phyloP scores from a whole-genome alignment of 2,329 filamentous ascomycete species.

The Pseudogymnoascus sp. region DNA sequence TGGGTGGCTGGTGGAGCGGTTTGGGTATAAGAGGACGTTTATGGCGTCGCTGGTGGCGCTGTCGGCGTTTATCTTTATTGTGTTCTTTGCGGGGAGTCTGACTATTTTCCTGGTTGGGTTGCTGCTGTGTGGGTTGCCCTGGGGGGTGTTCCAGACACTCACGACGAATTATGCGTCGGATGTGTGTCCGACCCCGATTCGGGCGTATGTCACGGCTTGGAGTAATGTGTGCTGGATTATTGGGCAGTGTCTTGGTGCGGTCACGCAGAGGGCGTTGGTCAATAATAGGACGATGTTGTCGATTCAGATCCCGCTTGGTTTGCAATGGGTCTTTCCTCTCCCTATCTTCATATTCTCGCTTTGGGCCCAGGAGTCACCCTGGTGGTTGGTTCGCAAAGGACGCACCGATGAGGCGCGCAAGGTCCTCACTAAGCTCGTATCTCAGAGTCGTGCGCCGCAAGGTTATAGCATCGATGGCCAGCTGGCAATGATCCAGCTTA shows the following conservation, averaged over 20 bases:
- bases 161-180: conserved; percentile 31
- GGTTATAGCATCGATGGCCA: conserved; percentile 44
- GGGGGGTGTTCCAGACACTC: conserved; percentile 40
- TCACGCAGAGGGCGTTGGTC: conserved; percentile 36
- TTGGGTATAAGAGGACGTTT: conserved; percentile 39
- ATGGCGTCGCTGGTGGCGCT: conserved; percentile 35
- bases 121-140: conserved; percentile 39
- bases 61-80: conserved; percentile 37
- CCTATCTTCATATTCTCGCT: conserved; percentile 35
- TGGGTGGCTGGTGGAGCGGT: conserved; percentile 38
- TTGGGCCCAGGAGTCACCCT: conserved; percentile 38
- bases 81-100: conserved; percentile 39
- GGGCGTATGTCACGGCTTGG: conserved; percentile 43
- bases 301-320: conserved; percentile 37
- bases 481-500: conserved; percentile 45
- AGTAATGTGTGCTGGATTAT: conserved; percentile 43
- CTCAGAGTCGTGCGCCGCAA: conserved; percentile 35
- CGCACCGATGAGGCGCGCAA: conserved; percentile 35
- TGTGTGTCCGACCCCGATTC: conserved; percentile 41
- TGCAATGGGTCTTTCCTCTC: conserved; percentile 41
- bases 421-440: conserved; percentile 27
- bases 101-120: conserved; percentile 36
- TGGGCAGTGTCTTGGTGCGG: conserved; percentile 38
- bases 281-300: conserved; percentile 35
- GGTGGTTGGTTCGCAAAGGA: conserved; percentile 39